A percentile compares a stretch with the other conserved stretches of the same genome.
Conservation (phyloP, 805 yeast genomes). For the Candida hungchunana region DNA sequence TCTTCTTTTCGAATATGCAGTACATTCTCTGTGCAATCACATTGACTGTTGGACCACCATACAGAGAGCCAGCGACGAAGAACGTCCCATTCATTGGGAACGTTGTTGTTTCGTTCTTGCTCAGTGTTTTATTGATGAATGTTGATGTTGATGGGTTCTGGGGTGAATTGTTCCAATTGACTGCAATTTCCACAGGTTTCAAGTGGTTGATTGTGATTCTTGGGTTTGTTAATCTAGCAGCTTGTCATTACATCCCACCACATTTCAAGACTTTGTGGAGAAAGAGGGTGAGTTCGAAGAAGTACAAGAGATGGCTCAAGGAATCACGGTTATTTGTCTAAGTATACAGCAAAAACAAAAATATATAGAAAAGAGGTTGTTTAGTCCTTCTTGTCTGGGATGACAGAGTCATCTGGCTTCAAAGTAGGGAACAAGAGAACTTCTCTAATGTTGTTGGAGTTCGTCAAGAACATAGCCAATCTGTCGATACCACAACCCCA, state of each 20-base stretch:
- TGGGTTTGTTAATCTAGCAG: constrained; percentile 46
- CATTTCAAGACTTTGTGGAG: constrained; percentile 29
- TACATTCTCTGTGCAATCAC: constrained; percentile 80
- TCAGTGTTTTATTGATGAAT: constrained; percentile 53
- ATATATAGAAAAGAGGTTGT: not conserved
- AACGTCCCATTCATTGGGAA: constrained; percentile 72
- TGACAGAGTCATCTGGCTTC: constrained; percentile 70
- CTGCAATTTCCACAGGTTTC: constrained; percentile 49
- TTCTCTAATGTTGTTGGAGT: constrained; percentile 96
- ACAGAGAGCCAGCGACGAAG: constrained; percentile 66
- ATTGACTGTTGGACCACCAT: constrained; percentile 92
- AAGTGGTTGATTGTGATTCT: constrained; percentile 45
- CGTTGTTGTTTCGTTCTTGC: constrained; percentile 41
- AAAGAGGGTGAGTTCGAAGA: constrained; percentile 35
- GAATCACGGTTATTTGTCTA: no score
- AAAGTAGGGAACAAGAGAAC: constrained; percentile 97
- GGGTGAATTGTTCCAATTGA: constrained; percentile 74
- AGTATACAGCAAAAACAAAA: not conserved
- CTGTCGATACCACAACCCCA: constrained; percentile 99
- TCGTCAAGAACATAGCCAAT: constrained; percentile 95
- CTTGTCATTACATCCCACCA: constrained; percentile 31
- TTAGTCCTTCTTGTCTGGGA: constrained; percentile 12
- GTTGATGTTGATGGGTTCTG: constrained; percentile 47
- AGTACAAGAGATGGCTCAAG: constrained; percentile 31
- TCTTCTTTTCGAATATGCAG: constrained; percentile 80